phyloP scores from a whole-genome alignment of 108 stramenopile species.

The Craspedostauros australis region DNA sequence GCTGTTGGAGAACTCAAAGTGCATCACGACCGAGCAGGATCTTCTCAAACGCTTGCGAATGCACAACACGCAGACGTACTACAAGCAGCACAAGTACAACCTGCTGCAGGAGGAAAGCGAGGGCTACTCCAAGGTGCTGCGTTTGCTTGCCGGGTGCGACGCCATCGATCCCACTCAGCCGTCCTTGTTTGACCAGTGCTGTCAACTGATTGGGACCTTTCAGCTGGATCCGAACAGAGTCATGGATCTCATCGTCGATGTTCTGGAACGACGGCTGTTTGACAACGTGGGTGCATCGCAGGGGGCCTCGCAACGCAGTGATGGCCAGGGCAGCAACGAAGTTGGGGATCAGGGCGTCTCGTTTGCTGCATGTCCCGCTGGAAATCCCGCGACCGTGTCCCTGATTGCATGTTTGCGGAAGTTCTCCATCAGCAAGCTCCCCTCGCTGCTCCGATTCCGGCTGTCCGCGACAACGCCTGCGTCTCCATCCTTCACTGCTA shows the following conservation, averaged over 20 bases:
- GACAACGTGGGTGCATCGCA: neutral
- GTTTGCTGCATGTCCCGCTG: slow-evolving; percentile 27
- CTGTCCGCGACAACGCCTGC: slow-evolving; percentile 17
- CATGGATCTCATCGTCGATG: slow-evolving; percentile 78
- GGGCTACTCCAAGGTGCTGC: slow-evolving; percentile 83
- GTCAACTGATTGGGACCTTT: slow-evolving; percentile 81
- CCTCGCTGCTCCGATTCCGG: slow-evolving; percentile 86
- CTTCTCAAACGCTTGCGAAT: slow-evolving; percentile 54
- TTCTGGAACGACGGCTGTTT: slow-evolving; percentile 56
- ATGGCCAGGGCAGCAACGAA: neutral
- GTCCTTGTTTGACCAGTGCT: too few relatives aligned
- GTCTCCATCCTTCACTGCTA: slow-evolving; percentile 24
- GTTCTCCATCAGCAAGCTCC: slow-evolving; percentile 45
- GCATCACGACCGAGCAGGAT: slow-evolving; percentile 16
- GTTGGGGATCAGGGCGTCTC: neutral
- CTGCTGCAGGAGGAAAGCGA: slow-evolving; percentile 91
- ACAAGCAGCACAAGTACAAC: slow-evolving; percentile 91
- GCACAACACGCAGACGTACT: slow-evolving; percentile 81
- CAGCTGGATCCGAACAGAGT: slow-evolving; percentile 95
- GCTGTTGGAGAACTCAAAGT: neutral
- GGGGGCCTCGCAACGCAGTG: neutral
- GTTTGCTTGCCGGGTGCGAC: too few relatives aligned
- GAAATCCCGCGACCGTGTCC: too few relatives aligned
- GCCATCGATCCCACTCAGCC: too few relatives aligned
- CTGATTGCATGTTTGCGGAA: too few relatives aligned